Conservation (phyloP, 73 alveolate genomes). For the Paramecium pentaurelia region DNA sequence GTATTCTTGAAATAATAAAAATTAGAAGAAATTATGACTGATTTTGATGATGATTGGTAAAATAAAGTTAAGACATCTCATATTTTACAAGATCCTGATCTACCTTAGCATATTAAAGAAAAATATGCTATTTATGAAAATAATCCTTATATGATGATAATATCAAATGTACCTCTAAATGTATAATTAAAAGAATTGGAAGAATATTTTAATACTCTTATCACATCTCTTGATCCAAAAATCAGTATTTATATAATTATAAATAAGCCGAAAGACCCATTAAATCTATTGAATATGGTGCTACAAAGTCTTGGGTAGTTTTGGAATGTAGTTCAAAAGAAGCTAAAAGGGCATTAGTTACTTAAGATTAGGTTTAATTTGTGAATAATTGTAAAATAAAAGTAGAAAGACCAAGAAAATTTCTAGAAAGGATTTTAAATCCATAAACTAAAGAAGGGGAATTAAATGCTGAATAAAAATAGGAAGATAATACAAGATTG, state of each 20-base stretch:
- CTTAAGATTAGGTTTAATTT: conserved; percentile 8
- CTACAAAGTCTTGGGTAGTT: conserved; percentile 38
- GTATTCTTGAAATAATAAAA: not conserved
- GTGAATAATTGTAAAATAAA: conserved; percentile 21
- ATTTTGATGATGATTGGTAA: conserved; percentile 46
- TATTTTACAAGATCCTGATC: conserved; percentile 23
- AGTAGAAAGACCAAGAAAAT: conserved; percentile 42
- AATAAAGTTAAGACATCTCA: not conserved
- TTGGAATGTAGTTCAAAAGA: conserved; percentile 4
- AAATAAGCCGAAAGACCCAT: conserved; percentile 23
- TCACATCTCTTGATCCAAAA: conserved; percentile 20
- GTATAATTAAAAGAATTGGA: conserved; percentile 22
- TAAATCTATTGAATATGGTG: conserved; percentile 29
- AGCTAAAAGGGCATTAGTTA: conserved; percentile 1
- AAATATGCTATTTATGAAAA: conserved; percentile 43
- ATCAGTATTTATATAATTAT: not conserved
- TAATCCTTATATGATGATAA: conserved; percentile 47
- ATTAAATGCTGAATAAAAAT: conserved; percentile 42
- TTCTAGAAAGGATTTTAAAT: conserved; percentile 44
- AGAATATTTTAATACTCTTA: conserved; percentile 33
- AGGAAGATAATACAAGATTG: conserved; percentile 75
- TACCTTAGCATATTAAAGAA: conserved; percentile 31
- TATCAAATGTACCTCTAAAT: conserved; percentile 1
- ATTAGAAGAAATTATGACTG: conserved; percentile 33
- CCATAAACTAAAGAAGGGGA: conserved; percentile 21